Conservation (phyloP, 2,329 filamentous ascomycete species). For the Thermomyces lanuginosus region DNA sequence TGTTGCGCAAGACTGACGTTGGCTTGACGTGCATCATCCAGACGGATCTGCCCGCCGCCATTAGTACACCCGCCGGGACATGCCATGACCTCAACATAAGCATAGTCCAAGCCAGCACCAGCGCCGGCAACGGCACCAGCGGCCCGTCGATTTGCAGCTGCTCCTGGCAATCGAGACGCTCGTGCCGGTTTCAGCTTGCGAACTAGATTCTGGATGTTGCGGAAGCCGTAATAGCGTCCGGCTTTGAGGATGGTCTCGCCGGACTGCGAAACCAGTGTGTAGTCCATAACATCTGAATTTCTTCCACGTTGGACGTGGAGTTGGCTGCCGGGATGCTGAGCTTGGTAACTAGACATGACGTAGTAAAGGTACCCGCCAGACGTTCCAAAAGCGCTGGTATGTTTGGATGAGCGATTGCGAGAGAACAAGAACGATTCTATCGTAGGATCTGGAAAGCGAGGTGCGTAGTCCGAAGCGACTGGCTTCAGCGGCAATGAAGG, state of each 20-base stretch:
- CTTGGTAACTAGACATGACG: constrained; percentile 59
- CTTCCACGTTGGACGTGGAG: constrained; percentile 60
- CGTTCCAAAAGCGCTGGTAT: constrained; percentile 48
- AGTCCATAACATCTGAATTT: constrained; percentile 84
- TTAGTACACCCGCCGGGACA: constrained; percentile 98
- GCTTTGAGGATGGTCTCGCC: constrained; percentile 54
- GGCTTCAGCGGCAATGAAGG: constrained; percentile 49
- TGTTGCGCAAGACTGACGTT: constrained; percentile 8
- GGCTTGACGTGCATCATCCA: constrained; percentile 49
- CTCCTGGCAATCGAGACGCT: constrained; percentile 64
- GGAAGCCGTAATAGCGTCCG: constrained; percentile 89
- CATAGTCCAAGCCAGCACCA: constrained; percentile 44
- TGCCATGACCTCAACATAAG: constrained; percentile 98
- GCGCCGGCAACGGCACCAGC: constrained; percentile 13
- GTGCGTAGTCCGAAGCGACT: constrained; percentile 29
- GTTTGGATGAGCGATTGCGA: constrained; percentile 18
- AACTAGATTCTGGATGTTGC: constrained; percentile 96
- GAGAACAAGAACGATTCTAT: constrained; percentile 63
- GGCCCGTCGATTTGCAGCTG: constrained; percentile 19
- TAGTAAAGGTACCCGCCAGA: constrained; percentile 83
- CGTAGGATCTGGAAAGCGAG: constrained; percentile 54
- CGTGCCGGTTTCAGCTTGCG: constrained; percentile 72
- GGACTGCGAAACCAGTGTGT: constrained; percentile 44
- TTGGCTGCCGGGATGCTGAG: constrained; percentile 52
- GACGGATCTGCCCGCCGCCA: constrained; percentile 86